Conservation (phyloP, 805 yeast genomes). For the Metschnikowia borealis region DNA sequence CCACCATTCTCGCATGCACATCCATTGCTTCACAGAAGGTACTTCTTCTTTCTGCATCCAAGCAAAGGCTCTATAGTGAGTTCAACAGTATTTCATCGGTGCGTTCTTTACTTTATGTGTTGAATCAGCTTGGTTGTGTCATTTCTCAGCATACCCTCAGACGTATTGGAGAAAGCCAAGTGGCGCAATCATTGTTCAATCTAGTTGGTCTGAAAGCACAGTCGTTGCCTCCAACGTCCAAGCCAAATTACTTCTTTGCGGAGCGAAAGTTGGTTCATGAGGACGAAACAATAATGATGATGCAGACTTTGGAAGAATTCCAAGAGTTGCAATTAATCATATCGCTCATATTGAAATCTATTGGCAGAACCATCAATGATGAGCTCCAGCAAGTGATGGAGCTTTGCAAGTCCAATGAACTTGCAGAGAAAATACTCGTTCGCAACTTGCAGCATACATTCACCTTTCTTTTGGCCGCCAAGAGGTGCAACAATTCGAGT, state of each 20-base stretch:
- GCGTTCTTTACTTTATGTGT: constrained; percentile 8
- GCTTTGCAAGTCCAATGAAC: background rate
- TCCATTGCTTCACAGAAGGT: constrained; percentile 8
- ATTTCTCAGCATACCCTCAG: constrained; percentile 3
- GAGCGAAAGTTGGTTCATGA: constrained; percentile 8
- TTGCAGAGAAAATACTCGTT: constrained; percentile 9
- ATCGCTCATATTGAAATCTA: constrained; percentile 6
- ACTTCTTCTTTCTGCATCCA: constrained; percentile 1
- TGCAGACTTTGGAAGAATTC: constrained; percentile 9
- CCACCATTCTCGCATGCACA: constrained; percentile 8
- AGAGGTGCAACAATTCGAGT: constrained; percentile 6
- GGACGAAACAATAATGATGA: constrained; percentile 2
- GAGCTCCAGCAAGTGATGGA: constrained; percentile 6
- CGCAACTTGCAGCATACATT: constrained; percentile 11
- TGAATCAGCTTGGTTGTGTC: constrained; percentile 13
- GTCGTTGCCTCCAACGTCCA: constrained; percentile 29
- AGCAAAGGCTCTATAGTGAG: constrained; percentile 8
- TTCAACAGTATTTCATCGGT: constrained; percentile 12
- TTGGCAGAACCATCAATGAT: background rate
- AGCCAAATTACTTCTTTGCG: constrained; percentile 20
- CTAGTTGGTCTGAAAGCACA: background rate
- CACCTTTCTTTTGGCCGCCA: constrained; percentile 9
- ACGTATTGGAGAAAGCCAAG: constrained; percentile 3
- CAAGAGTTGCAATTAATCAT: constrained; percentile 12
- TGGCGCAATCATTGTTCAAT: background rate